Base-by-base conservation (phyloP, 1,284 basidiomycete genomes). In the Fistulinella cinereoalba region DNA sequence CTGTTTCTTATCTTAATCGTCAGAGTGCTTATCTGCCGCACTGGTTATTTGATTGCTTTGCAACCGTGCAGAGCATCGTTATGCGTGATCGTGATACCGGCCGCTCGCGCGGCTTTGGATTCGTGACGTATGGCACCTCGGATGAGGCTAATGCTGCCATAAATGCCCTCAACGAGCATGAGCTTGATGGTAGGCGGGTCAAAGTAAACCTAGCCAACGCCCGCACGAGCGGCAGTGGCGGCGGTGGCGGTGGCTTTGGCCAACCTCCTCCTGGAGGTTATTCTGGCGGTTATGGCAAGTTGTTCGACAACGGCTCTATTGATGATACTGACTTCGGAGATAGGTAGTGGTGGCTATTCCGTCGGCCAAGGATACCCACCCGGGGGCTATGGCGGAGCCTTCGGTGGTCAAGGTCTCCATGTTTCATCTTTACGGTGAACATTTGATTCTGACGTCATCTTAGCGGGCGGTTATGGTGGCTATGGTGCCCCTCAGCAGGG, bases 1-100 rank as follows among this genome's bases (percentile, higher is more conserved):
- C 44, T 42, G 64, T 71, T 72, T 73, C 66, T 67, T 74, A 65
- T 71, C 44, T 51, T 39, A n/a, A 39, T 61, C 41, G 28, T 49
- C 59, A 28, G 48, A 46, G 47, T 46, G 45, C 60, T 66, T 50
- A 63, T 65, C 25, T 36, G 39, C 18, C 24, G 37, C 50, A 37
- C 50, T 46, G 28, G 40, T 42, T 27, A 50, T 44, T 32, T 46
- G 31, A 28, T 43, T 6, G 5, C 47, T 39, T 21, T 49, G 46
- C 42, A 33, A 52, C 51, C 44, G 25, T 7, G 9, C 66, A 93
- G 90, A 88, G 87, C 61, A 91, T 93, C 71, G 93, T 97, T 73
- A 96, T 96, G 93, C 90, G 92, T 76, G 94, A 97, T 76, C 91
- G 93, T 65, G 93, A 96, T 68, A 96, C 94, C 55, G 90, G 92